Base-by-base conservation (phyloP, 2,329 filamentous ascomycete genomes). In the Lasiodiplodia gonubiensis region DNA sequence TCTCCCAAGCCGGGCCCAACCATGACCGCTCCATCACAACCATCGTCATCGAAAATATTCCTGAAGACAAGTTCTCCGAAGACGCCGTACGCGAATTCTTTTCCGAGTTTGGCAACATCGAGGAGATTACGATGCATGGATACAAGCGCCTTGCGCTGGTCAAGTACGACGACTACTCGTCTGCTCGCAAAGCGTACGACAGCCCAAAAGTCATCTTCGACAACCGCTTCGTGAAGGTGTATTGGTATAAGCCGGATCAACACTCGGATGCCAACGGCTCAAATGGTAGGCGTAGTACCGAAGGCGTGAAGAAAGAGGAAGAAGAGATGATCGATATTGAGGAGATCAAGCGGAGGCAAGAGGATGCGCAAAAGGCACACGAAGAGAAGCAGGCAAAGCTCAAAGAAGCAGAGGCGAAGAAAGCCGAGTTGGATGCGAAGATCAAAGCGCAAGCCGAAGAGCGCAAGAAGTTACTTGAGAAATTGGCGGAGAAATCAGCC, bases 211-310 rank as follows among this genome's bases (percentile, higher is more conserved):
- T 89, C 55, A 89, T 95, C 53, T 95, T 94, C 74, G 90, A 94
- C 73, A 95, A 94, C 72, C 85, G 92, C 12, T 95, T 95, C 72
- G 92, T 95, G 59, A 94, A 93, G 73, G 90, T 94, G 0, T 93
- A 90, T 73, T 94, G 92, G 92, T 85, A 88, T 74, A 90, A 88
- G 71, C 79, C 83, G 6, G 71, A 75, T 18, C 72, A 72, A 18
- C 71, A 71, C 14, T 70, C 75, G 18, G 67, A 71, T 18, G 69
- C 66, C 27, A 66, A 67, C 48, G 67, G 68, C 46, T 59, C 61
- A 35, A 66, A 42, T 21, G 55, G 65, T 6, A 59, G 55, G 55
- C 61, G 27, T 2, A 55, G 65, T 25, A 54, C 46, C 35, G 65
- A 61, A 14, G 54, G 64, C 16, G 65, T 33, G 73, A 74, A 69